Evolutionary conservation across 2,329 filamentous ascomycete species (phyloP).

Genomic region (Arthrobotrys entomopaga): DNA sequence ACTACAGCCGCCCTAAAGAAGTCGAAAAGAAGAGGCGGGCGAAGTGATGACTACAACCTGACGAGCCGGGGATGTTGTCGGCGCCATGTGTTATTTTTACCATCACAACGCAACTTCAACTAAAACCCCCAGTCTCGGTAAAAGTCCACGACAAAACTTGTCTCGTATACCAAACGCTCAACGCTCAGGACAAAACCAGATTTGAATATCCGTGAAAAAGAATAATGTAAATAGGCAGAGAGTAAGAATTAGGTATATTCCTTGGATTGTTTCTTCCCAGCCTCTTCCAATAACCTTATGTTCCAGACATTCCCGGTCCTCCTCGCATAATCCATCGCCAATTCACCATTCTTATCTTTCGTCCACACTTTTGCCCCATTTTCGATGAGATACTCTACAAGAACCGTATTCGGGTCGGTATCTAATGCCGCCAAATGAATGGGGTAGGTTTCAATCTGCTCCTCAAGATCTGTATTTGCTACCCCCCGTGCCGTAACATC

Average conservation of each 20-base stretch:
- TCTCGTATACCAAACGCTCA: too few species aligned
- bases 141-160: too few species aligned
- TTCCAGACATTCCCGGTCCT: not conserved
- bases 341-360: constrained; percentile 23
- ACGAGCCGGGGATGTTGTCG: constrained; percentile 8
- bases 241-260: not conserved
- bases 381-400: constrained; percentile 7
- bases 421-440: constrained; percentile 40
- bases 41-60: constrained; percentile 35
- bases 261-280: not conserved
- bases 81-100: constrained; percentile 38
- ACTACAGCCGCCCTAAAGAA: constrained; percentile 52
- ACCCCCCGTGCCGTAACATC: not conserved
- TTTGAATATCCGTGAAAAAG: not conserved
- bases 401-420: not conserved
- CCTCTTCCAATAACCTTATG: not conserved
- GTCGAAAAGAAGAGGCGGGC: constrained; percentile 17
- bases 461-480: constrained; percentile 21
- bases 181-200: not conserved
- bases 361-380: constrained; percentile 20
- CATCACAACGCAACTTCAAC: constrained; percentile 10
- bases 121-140: too few species aligned
- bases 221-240: not conserved
- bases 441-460: constrained; percentile 22
- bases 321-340: constrained; percentile 24